Base-by-base conservation (phyloP, 805 yeast species). In the Metschnikowia gruessii region DNA sequence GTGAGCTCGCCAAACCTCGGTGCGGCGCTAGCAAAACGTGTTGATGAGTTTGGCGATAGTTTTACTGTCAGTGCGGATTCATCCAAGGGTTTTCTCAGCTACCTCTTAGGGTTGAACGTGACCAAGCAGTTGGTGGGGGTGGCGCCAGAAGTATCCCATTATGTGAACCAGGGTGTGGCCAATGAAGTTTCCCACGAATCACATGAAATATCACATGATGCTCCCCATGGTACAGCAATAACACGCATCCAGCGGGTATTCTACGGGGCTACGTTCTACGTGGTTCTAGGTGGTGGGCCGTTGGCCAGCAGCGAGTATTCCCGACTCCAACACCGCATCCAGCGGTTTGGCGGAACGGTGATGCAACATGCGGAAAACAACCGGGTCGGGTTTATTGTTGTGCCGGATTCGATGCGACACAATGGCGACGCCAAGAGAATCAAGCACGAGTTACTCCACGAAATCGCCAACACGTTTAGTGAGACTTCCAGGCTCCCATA, bases 1-100 rank as follows among this genome's bases (percentile, higher is more conserved):
- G 79, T 75, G 1, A 68, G 71, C 4, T 60, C 67, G 2, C 48
- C 37, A 2, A 21, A 45, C 0, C 31, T 51, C 18, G 40, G 55
- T 16, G 51, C 51, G 1, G 45, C 48, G 3, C 63, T 76, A 3
- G 12, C 36, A 3, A 46, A 45, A 2, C 71, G 77, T 40, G 72
- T 76, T 0, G 95, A 90, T 58, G 52, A 53, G 13, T 80, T 58
- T 59, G 91, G 90, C 0, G 88, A 85, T 59, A 82, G 94, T 49
- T 80, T 68, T 50, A 64, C 63, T 0, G 61, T 75, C 3, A 60
- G 64, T 9, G 53, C 69, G 17, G 17, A 19, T 9, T 29, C 35
- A 11, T 16, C 33, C 18, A 37, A 21, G n/a, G 48, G 46, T 24
- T 51, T 36, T n/a, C 48, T 51, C 36, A 33, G 37, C 15, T 30